Evolutionary conservation across 495 filamentous ascomycete genomes (phyloP).

Genomic region (Cercophora newfieldiana): DNA sequence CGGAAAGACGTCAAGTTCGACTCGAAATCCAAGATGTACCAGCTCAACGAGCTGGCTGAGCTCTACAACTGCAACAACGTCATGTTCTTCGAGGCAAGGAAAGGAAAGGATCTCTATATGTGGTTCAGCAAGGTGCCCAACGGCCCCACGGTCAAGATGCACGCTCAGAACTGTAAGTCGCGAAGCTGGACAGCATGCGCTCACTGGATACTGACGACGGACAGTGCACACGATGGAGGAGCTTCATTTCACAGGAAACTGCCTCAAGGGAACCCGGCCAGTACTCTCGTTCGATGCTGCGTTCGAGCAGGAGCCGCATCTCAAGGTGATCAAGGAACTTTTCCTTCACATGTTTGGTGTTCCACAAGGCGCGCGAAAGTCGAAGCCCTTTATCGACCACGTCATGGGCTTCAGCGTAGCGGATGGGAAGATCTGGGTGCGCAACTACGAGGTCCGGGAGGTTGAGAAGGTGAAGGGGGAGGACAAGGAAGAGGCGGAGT

Average conservation of each 20-base stretch:
- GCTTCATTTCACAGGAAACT: conserved; percentile 95
- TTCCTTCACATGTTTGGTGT: conserved; percentile 92
- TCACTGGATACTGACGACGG: conserved; percentile 10
- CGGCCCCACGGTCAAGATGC: conserved; percentile 87
- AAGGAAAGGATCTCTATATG: conserved; percentile 90
- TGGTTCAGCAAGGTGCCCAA: conserved; percentile 95
- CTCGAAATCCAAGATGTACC: conserved; percentile 88
- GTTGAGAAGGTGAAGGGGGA: conserved; percentile 61
- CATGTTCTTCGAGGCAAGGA: conserved; percentile 93
- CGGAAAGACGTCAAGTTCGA: conserved; percentile 96
- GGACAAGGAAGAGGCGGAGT: conserved; percentile 35
- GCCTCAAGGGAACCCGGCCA: conserved; percentile 92
- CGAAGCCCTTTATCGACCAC: conserved; percentile 95
- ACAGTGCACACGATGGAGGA: conserved; percentile 91
- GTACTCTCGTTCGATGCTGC: conserved; percentile 85
- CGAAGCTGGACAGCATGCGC: neutral
- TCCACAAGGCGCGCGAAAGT: conserved; percentile 79
- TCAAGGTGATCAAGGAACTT: conserved; percentile 78
- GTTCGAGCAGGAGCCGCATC: conserved; percentile 75
- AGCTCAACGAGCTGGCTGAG: conserved; percentile 94
- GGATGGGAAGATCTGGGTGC: conserved; percentile 95
- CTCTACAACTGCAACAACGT: conserved; percentile 99
- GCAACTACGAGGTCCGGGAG: conserved; percentile 90
- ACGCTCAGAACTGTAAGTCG: conserved; percentile 62
- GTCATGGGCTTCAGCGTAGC: conserved; percentile 90